These are phyloP conservation scores for Curvularia verruculosa DNA, from an alignment of 2,329 filamentous ascomycete genomes.

Conservation along the genomic window DNA sequence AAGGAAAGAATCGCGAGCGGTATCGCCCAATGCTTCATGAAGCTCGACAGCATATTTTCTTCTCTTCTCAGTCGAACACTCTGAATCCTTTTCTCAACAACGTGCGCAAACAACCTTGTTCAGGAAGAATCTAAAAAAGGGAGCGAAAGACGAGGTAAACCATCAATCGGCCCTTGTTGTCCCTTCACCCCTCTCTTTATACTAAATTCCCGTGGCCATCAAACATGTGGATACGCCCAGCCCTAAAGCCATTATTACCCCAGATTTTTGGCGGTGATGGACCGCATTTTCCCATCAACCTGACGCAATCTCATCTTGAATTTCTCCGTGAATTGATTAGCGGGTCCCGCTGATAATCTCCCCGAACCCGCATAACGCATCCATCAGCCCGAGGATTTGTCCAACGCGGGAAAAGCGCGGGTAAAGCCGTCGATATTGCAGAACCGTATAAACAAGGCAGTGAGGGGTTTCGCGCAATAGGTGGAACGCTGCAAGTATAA, in stretches of 20 bases:
- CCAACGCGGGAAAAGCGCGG: too few species aligned
- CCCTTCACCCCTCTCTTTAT: neutral
- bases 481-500: neutral
- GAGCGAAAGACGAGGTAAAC: neutral
- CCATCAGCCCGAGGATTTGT: neutral
- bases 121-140: neutral
- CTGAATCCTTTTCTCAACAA: neutral
- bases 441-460: neutral
- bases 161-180: neutral
- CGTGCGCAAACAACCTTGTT: neutral
- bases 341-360: neutral
- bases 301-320: neutral
- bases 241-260: neutral
- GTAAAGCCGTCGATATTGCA: neutral
- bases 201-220: neutral
- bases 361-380: neutral
- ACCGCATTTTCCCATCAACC: neutral
- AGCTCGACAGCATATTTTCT: conserved; percentile 5
- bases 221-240: neutral
- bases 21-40: conserved; percentile 7
- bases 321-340: conserved; percentile 2
- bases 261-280: neutral
- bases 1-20: conserved; percentile 9
- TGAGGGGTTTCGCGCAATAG: neutral
- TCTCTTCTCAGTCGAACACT: neutral